Conservation (phyloP, 306 rosid genomes). For the Prunus davidiana region DNA sequence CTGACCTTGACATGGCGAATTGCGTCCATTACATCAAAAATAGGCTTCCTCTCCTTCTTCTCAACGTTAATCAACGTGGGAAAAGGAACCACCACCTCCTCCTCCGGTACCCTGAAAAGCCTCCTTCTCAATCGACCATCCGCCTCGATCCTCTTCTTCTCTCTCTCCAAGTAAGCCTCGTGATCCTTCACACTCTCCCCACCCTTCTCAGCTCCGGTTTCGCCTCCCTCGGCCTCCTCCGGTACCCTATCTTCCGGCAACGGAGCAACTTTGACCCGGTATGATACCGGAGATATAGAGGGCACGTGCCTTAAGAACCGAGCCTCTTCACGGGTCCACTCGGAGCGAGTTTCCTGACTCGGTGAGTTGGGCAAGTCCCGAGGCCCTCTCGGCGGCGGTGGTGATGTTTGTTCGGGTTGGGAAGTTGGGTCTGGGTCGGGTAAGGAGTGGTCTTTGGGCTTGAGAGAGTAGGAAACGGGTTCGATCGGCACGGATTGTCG, state of each 20-base stretch:
- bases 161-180: conserved; percentile 37
- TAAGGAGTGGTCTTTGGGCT: conserved; percentile 47
- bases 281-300: conserved; percentile 55
- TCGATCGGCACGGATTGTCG: conserved; percentile 45
- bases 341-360: conserved; percentile 27
- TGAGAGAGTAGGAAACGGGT: conserved; percentile 66
- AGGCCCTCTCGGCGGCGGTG: conserved; percentile 22
- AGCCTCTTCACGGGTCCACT: conserved; percentile 66
- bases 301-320: conserved; percentile 70
- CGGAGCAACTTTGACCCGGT: conserved; percentile 66
- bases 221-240: conserved; percentile 5
- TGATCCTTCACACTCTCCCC: conserved; percentile 12
- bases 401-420: conserved; percentile 17
- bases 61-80: conserved; percentile 64
- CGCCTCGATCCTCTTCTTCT: conserved; percentile 48
- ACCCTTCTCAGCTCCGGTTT: conserved; percentile 1
- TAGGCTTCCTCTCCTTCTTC: conserved; percentile 60
- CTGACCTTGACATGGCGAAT: conserved; percentile 86
- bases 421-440: conserved; percentile 25
- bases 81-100: conserved; percentile 64
- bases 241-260: conserved; percentile 62
- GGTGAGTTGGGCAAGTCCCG: conserved; percentile 9
- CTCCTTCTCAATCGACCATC: conserved; percentile 39
- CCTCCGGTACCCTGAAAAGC: conserved; percentile 42
- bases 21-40: conserved; percentile 73